A percentile compares a stretch with the other conserved stretches of the same genome.
phyloP scores from a whole-genome alignment of 2,329 filamentous ascomycete species.

The Lachnellula hyalina region DNA sequence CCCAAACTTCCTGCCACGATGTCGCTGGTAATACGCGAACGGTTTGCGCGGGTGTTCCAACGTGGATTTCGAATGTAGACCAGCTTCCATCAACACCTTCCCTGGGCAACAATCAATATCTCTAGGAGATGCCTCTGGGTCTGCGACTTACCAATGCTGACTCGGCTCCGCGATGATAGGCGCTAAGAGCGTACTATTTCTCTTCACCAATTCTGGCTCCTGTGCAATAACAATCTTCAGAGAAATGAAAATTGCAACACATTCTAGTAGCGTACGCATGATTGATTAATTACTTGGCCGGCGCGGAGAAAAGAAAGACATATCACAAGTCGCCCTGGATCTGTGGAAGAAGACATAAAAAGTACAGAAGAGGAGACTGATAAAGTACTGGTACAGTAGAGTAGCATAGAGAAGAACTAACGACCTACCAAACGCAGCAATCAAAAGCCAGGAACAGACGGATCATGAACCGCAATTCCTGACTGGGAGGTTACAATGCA shows the following conservation, averaged over 20 bases:
- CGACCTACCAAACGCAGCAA: not conserved
- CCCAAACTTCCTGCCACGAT: conserved; percentile 38
- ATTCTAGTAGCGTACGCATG: conserved; percentile 18
- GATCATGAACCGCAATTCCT: conserved; percentile 3
- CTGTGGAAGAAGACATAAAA: not conserved
- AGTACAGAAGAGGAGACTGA: not conserved
- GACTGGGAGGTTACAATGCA: not conserved
- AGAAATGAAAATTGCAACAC: not conserved
- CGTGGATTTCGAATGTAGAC: conserved; percentile 37
- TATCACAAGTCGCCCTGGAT: not conserved
- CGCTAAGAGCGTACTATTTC: conserved; percentile 17
- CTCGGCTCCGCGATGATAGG: conserved; percentile 17
- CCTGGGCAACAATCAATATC: conserved; percentile 23
- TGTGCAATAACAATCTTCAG: not conserved
- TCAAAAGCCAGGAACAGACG: not conserved
- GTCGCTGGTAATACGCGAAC: conserved; percentile 36
- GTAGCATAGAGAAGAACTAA: not conserved
- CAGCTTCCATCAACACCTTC: conserved; percentile 34
- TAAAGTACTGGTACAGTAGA: not conserved
- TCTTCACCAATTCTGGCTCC: conserved; percentile 5
- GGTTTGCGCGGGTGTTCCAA: conserved; percentile 35
- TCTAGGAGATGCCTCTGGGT: not conserved
- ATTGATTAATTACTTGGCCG: not conserved
- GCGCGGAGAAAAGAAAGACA: not conserved
- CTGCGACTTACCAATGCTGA: conserved; percentile 16